Base-by-base conservation (phyloP, 2,329 filamentous ascomycete genomes). In the Aureobasidium leucospermi region DNA sequence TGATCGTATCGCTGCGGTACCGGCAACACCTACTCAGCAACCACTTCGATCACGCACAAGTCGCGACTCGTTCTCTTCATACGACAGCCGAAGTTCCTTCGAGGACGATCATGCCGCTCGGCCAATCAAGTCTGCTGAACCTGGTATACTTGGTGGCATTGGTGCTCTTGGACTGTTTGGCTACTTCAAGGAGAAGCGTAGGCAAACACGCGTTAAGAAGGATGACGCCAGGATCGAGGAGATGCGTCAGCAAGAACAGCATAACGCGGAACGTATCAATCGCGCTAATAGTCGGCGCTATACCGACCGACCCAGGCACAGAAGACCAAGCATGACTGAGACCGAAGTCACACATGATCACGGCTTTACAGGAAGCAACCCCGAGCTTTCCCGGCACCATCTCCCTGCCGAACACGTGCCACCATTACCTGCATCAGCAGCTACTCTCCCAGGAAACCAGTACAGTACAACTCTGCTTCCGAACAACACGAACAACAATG, bases 181-280 rank as follows among this genome's bases (percentile, higher is more conserved):
- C 6, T 76, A 73, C 53, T 62, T 75, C 23, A 74, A 74, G 62
- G 74, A 78, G 58, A 76, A 74, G 64, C 74, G 74, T 60, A 70
- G 69, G 77, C 82, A 65, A 71, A 78, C 69, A 74, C 81, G 68
- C 79, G 86, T 69, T 74, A 82, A 64, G 70, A 84, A 70, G 59
- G 82, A 86, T 59, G 78, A 85, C 64, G 80, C 84, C 57, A 81
- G 84, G 23, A 81, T 88, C 5, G 81, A 80, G 53, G 76, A 76
- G 46, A 71, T 81, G 60, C 76, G 76, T 57, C 75, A 73, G 62
- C 78, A 78, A 62, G 74, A 78, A 11, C 71, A 76, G n/a, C 69
- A 75, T 23, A 74, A 75, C n/a, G 67, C 70, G 41, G 65, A 69
- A 15, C 59, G 60, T n/a, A 72, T 67, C 63, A 71, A 71, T 47